Evolutionary conservation across 208 protist genomes (phyloP).

Genomic region (Trypanosoma conorhini): DNA sequence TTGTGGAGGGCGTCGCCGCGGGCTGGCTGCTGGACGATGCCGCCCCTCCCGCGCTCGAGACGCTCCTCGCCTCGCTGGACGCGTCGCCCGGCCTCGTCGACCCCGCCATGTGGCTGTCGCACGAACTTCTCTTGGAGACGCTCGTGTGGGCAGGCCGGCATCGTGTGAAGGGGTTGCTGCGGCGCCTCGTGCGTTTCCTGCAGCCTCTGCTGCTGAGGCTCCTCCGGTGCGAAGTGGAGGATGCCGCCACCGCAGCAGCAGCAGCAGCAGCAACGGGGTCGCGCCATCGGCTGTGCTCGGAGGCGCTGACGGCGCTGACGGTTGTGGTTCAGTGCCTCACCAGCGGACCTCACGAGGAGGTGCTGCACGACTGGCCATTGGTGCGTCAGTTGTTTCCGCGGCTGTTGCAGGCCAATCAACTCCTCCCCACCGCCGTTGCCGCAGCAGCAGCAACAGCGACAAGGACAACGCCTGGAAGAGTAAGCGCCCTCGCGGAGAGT

Average conservation of each 20-base stretch:
- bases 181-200: conserved; percentile 23
- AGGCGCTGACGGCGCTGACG: conserved; percentile 25
- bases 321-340: conserved; percentile 58
- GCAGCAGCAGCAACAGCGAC: background rate
- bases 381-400: conserved; percentile 25
- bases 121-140: conserved; percentile 45
- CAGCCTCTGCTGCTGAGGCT: conserved; percentile 23
- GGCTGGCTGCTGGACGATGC: conserved; percentile 39
- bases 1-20: conserved; percentile 48
- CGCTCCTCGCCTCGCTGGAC: background rate
- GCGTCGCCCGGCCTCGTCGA: background rate
- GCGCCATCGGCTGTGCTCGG: background rate
- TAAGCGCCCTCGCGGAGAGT: conserved; percentile 36
- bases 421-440: background rate
- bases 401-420: conserved; percentile 15
- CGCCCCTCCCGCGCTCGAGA: background rate
- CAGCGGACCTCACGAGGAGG: conserved; percentile 50
- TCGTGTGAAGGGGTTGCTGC: conserved; percentile 41
- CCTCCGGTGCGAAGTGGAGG: background rate
- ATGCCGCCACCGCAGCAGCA: background rate
- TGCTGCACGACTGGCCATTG: conserved; percentile 53
- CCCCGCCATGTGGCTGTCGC: background rate
- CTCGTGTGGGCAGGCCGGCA: conserved; percentile 58
- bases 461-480: background rate
- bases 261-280: background rate